Evolutionary conservation across 257 asterid species (phyloP).

Genomic region (Perilla frutescens): DNA sequence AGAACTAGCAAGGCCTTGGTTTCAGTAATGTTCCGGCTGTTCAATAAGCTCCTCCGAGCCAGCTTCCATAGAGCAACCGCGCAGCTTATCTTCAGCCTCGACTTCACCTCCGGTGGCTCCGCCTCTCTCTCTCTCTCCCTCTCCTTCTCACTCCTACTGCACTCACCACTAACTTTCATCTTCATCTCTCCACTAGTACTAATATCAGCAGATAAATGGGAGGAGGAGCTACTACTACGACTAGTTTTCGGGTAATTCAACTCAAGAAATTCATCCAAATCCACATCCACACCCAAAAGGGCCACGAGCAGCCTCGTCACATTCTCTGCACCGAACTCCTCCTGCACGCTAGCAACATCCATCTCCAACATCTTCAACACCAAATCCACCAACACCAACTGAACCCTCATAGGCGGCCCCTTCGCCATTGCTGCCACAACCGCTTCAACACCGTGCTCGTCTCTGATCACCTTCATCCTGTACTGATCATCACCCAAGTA

Average conservation of each 20-base stretch:
- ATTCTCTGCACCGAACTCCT: constrained; percentile 65
- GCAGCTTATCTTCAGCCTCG: constrained; percentile 49
- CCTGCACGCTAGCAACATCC: constrained; percentile 45
- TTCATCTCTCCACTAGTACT: constrained; percentile 35
- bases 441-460: constrained; percentile 42
- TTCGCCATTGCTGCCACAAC: constrained; percentile 45
- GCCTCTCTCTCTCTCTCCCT: constrained; percentile 38
- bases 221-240: background rate
- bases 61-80: constrained; percentile 57
- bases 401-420: constrained; percentile 40
- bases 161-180: constrained; percentile 26
- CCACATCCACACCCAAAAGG: constrained; percentile 54
- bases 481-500: constrained; percentile 48
- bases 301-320: constrained; percentile 50
- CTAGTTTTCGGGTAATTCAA: constrained; percentile 25
- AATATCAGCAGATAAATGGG: constrained; percentile 47
- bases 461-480: constrained; percentile 42
- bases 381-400: constrained; percentile 42
- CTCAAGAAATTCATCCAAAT: constrained; percentile 47
- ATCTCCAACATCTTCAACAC: constrained; percentile 54
- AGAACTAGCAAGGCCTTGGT: constrained; percentile 58
- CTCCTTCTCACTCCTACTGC: constrained; percentile 39
- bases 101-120: constrained; percentile 52
- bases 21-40: constrained; percentile 56
- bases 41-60: constrained; percentile 53